Evolutionary conservation across 352 stramenopile genomes (phyloP).

Genomic region (Globisporangium okanoganense): DNA sequence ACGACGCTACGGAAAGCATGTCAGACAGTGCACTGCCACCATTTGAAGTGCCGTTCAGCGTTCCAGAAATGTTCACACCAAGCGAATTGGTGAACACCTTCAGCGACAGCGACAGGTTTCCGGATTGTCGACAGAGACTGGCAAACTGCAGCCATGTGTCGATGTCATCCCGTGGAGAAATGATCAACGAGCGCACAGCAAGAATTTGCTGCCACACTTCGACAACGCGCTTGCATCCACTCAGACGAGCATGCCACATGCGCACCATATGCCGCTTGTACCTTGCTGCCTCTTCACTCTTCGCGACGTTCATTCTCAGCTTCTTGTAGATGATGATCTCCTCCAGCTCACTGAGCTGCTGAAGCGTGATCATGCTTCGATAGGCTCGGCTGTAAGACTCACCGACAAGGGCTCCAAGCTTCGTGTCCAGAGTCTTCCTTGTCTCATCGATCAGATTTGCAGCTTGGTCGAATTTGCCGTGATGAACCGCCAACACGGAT

Average conservation of each 20-base stretch:
- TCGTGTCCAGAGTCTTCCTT: conserved; percentile 90
- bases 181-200: conserved; percentile 88
- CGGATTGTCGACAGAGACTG: conserved; percentile 87
- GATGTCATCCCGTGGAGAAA: conserved; percentile 85
- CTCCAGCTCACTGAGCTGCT: conserved; percentile 97
- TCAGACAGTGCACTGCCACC: conserved; percentile 22
- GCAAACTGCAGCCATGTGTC: conserved; percentile 92
- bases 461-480: conserved; percentile 91
- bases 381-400: conserved; percentile 98
- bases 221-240: conserved; percentile 89
- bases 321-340: conserved; percentile 97
- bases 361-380: conserved; percentile 94
- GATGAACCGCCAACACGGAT: conserved; percentile 93
- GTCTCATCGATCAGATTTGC: conserved; percentile 92
- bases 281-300: conserved; percentile 64
- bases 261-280: conserved; percentile 82
- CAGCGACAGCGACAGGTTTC: conserved; percentile 79
- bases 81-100: conserved; percentile 85
- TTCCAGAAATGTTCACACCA: conserved; percentile 40
- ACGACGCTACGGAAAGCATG: conserved; percentile 46
- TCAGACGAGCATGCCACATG: conserved; percentile 84
- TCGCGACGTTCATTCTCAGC: conserved; percentile 58
- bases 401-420: conserved; percentile 94
- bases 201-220: conserved; percentile 93
- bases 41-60: conserved; percentile 13